Percentiles rank a stretch among this genome's conserved stretches.
Evolutionary conservation across 2,329 filamentous ascomycete species (phyloP).

Genomic region (Aspergillus fumigatus): DNA sequence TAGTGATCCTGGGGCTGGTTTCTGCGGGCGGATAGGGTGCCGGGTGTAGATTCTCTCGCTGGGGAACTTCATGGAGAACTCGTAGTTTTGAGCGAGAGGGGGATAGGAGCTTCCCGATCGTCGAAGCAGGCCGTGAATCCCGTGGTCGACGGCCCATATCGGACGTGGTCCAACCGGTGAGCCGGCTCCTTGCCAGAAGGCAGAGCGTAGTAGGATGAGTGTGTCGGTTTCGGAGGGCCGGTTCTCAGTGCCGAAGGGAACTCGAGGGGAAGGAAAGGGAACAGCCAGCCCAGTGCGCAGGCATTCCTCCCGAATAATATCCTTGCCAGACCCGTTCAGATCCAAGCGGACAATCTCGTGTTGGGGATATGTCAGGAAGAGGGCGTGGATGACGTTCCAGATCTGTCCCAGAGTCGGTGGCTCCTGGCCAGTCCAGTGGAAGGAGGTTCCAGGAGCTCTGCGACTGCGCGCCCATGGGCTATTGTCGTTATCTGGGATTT

Average conservation of each 20-base stretch:
- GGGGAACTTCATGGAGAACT: conserved; percentile 42
- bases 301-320: conserved; percentile 42
- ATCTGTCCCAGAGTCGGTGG: conserved; percentile 34
- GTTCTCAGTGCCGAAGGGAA: conserved; percentile 17
- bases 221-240: conserved; percentile 22
- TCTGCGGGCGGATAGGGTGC: conserved; percentile 67
- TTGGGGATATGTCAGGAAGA: conserved; percentile 28
- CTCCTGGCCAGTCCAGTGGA: conserved; percentile 29
- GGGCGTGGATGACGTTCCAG: conserved; percentile 37
- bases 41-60: conserved; percentile 53
- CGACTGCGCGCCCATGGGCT: conserved; percentile 35
- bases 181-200: conserved; percentile 68
- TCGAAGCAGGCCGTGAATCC: conserved; percentile 24
- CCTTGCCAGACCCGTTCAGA: conserved; percentile 25
- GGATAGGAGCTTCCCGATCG: conserved; percentile 25
- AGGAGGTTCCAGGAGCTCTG: conserved; percentile 25
- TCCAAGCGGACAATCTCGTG: conserved; percentile 32
- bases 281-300: conserved; percentile 29
- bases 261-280: conserved; percentile 17
- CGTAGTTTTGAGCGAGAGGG: conserved; percentile 33
- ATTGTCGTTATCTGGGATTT: conserved; percentile 32
- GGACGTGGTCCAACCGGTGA: conserved; percentile 63
- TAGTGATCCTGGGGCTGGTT: conserved; percentile 65
- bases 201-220: conserved; percentile 47
- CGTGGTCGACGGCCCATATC: conserved; percentile 54